These are phyloP conservation scores for Phytophthora sojae DNA, from an alignment of 352 stramenopile genomes.

Conservation along the genomic window DNA sequence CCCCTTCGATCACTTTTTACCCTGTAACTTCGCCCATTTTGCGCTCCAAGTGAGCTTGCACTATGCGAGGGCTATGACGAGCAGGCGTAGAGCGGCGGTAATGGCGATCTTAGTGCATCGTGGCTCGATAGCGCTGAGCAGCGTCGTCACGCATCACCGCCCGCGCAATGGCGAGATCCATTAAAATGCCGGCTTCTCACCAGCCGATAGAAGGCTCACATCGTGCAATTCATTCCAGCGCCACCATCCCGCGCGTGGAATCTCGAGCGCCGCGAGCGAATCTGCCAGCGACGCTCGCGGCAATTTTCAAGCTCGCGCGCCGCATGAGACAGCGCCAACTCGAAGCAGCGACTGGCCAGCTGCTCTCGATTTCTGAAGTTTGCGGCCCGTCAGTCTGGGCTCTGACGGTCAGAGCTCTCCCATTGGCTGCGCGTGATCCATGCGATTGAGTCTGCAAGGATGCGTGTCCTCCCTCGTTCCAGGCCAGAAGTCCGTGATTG, in stretches of 20 bases:
- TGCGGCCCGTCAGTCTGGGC: neutral
- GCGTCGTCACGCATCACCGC: too few relatives aligned
- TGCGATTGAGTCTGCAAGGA: constrained; percentile 17
- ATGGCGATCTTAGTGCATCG: neutral
- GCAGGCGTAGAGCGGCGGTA: neutral
- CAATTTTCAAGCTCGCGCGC: neutral
- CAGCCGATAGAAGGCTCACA: too few relatives aligned
- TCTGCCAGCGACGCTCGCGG: too few relatives aligned
- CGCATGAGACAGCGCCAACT: constrained; percentile 10
- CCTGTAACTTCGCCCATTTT: neutral
- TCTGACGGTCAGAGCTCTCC: neutral
- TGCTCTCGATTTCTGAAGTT: constrained; percentile 32
- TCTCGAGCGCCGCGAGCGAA: neutral
- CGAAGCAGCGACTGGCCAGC: neutral
- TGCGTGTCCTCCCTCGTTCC: constrained; percentile 16
- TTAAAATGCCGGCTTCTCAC: neutral
- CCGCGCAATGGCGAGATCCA: neutral
- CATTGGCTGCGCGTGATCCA: neutral
- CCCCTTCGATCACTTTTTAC: too few relatives aligned
- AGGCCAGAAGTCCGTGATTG: constrained; percentile 5
- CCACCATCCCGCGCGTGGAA: neutral
- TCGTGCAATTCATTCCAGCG: neutral
- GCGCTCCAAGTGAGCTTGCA: neutral
- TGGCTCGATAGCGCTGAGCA: too few relatives aligned
- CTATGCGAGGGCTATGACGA: neutral